Base-by-base conservation (phyloP, 495 filamentous ascomycete genomes). In the Haplographium delicatum region DNA sequence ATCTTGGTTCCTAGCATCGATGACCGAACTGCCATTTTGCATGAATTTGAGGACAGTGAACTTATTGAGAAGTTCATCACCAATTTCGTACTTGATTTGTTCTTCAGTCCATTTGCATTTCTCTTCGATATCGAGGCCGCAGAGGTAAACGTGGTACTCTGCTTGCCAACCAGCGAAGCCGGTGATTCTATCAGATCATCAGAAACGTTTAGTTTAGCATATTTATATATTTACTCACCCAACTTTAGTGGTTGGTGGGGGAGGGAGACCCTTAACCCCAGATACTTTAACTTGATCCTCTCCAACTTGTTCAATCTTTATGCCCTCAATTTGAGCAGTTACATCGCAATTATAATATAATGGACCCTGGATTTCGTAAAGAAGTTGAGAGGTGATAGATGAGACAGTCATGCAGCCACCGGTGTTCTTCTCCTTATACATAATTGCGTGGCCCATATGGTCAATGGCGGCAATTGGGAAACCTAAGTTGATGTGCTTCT, bases 311-410 rank as follows among this genome's bases (percentile, higher is more conserved):
- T 71, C 67, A 41, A 83, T 69, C 18, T 68, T 57, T 40, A 80
- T 66, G 27, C 73, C 59, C 23, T 65, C 65, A 20, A 83, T 59
- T 15, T 23, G 18, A 34, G 79, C 77, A 1, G 68, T 76, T 43
- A 82, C 78, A 58, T 82, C 78, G 1, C 66, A 74, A 61, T 80
- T 78, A 52, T 68, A 74, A 58, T 83, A 83, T 57, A 66, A 70
- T 0, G 68, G 71, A 1, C 79, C 79, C 56, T 83, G 80, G 31
- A 82, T 74, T 58, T 83, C 80, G 62, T 83, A 82, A 8, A 82
- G 57, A 3, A 82, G 61, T 54, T 83, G 79, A 1, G 70, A 71
- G 2, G 67, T 70, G 28, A 72, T 68, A 2, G 73, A 79, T 30
- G 75, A 68, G 10, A 71, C 71, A 5, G 68, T 73, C 22, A 68